Conservation (phyloP, 345 rosid genomes). For the Cardamine chenopodiifolia region DNA sequence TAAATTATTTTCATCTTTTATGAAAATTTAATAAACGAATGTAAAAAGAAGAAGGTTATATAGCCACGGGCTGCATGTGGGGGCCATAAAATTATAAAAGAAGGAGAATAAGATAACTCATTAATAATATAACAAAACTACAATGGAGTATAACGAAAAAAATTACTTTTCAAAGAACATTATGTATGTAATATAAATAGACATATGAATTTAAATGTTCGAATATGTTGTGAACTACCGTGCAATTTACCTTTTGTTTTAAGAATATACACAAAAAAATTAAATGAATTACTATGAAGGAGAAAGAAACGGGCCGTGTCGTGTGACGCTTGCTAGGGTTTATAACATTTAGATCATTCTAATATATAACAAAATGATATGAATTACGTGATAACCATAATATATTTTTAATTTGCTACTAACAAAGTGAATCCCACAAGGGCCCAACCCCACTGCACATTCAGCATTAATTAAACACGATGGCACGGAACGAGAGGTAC, state of each 20-base stretch:
- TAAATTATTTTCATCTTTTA: slow-evolving; percentile 16
- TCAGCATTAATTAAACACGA: slow-evolving; percentile 39
- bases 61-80: slow-evolving; percentile 46
- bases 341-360: slow-evolving; percentile 1
- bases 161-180: not conserved
- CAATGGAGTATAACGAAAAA: not conserved
- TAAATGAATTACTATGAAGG: slow-evolving; percentile 11
- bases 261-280: not conserved
- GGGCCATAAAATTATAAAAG: slow-evolving; percentile 28
- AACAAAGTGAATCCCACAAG: slow-evolving; percentile 37
- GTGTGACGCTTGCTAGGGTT: slow-evolving; percentile 44
- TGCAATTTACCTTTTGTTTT: not conserved
- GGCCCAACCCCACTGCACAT: slow-evolving; percentile 43
- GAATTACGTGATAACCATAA: not conserved
- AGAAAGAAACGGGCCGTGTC: slow-evolving; percentile 44
- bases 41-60: slow-evolving; percentile 1
- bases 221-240: not conserved
- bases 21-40: not conserved
- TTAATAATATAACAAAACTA: not conserved
- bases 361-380: not conserved
- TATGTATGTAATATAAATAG: not conserved
- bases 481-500: slow-evolving; percentile 44
- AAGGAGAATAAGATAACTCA: slow-evolving; percentile 3
- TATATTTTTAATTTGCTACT: not conserved
- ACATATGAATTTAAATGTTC: not conserved